phyloP scores from a whole-genome alignment of 768 basidiomycete genomes.

The Termitomyces sp. region DNA sequence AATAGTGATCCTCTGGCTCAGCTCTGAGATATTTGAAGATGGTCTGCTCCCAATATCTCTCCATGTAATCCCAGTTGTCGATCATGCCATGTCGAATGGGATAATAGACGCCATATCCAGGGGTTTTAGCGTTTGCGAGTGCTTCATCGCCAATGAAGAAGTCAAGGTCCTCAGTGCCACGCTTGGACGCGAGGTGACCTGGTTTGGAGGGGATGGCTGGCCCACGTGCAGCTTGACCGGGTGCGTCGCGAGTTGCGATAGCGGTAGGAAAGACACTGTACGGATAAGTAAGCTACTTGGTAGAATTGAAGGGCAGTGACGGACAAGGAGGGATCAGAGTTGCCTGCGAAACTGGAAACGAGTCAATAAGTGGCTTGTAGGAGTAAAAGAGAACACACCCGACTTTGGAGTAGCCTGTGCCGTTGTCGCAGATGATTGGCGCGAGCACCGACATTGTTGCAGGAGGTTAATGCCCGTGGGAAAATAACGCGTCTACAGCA shows the following conservation, averaged over 20 bases:
- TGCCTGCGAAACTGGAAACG: slow-evolving; percentile 81
- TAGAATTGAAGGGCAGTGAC: slow-evolving; percentile 22
- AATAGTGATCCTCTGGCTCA: slow-evolving; percentile 98
- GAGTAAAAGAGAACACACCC: slow-evolving; percentile 53
- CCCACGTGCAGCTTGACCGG: slow-evolving; percentile 58
- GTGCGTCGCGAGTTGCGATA: slow-evolving; percentile 83
- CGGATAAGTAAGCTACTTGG: not conserved
- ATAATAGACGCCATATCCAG: slow-evolving; percentile 90
- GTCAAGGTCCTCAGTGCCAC: slow-evolving; percentile 97
- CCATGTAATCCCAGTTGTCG: slow-evolving; percentile 99
- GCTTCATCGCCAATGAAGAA: slow-evolving; percentile 99
- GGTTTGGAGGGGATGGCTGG: slow-evolving; percentile 82
- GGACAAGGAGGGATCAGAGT: slow-evolving; percentile 97
- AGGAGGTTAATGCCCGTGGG: not conserved
- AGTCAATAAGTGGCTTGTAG: not conserved
- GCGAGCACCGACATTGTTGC: slow-evolving; percentile 44
- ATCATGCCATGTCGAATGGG: slow-evolving; percentile 98
- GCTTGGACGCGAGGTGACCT: slow-evolving; percentile 90
- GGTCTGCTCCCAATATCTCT: slow-evolving; percentile 98
- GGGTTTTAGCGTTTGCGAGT: slow-evolving; percentile 90
- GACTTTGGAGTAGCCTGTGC: slow-evolving; percentile 95
- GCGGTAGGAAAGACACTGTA: slow-evolving; percentile 94
- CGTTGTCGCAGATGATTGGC: slow-evolving; percentile 97
- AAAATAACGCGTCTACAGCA: slow-evolving; percentile 40
- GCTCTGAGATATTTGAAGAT: slow-evolving; percentile 99